Evolutionary conservation across 345 rosid species (phyloP), one percentile per base, ranked within the genome.

Genomic region (Brassica nigra): DNA sequence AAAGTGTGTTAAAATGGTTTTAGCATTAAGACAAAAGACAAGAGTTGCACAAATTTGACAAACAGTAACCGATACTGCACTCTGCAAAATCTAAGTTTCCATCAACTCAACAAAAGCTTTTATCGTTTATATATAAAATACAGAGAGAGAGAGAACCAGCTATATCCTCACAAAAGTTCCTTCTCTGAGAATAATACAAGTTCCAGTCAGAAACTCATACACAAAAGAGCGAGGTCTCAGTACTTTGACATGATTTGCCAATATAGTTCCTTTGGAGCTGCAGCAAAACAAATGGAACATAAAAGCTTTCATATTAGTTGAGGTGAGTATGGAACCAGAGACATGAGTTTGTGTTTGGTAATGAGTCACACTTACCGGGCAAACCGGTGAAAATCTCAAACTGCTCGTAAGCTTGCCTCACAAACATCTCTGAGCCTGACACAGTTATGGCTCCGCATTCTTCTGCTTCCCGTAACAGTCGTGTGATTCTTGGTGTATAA

Each of bases 401-500:
- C 74, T 95, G 98, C 68, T 81, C 88, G 27, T 90, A 95, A 3
- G 99, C 99, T 78, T 95, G 98, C 63, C 98, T 89, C 3, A 90
- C 90, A 86, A 93, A 93, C 98, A 95, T 93, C 85, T 93, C 98
- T 71, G 88, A 62, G 14, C 99, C 97, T 0, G 97, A 83, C 44
- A 91, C 98, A 23, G 80, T 80, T 4, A 76, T 76, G 73, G 93
- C 97, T 81, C 97, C 97, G 3, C 84, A 87, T 81, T 95, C 97
- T 72, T 87, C 85, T 55, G 97, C 95, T 86, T 95, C 98, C 71
- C 87, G 83, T 83, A 95, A 81, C 44, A 95, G 90, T 73, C 91
- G 80, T 64, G 98, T 95, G 78, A 90, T 82, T 88, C 82, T 91
- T 0, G 98, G 98, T 73, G 93, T 90, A 81, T 91, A 91, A 8